A percentile compares a stretch with the other conserved stretches of the same genome.
These are phyloP conservation scores for Trichophyton equinum DNA, from an alignment of 2,329 filamentous ascomycete genomes.

Conservation along the genomic window DNA sequence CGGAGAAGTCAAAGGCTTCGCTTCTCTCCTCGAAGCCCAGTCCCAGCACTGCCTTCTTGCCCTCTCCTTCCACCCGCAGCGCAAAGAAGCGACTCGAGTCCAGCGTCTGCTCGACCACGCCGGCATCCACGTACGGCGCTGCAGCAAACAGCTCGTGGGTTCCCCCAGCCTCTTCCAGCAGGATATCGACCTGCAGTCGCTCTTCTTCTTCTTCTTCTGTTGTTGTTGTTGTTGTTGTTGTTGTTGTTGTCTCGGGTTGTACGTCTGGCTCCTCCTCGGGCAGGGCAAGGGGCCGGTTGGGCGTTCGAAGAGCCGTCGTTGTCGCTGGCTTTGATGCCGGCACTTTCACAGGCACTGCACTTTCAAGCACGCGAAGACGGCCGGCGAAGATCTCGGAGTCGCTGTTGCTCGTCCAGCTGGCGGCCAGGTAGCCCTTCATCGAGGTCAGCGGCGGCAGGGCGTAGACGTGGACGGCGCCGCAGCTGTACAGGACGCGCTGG, in stretches of 20 bases:
- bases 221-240: constrained; percentile 23
- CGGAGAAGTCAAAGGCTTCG: constrained; percentile 75
- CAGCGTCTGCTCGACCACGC: constrained; percentile 61
- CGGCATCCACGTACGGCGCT: constrained; percentile 57
- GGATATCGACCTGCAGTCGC: constrained; percentile 57
- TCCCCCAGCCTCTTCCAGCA: constrained; percentile 65
- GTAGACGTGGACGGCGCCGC: constrained; percentile 68
- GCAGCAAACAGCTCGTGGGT: constrained; percentile 60
- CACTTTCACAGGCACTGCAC: constrained; percentile 39
- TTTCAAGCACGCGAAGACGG: constrained; percentile 66
- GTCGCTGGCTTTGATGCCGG: not conserved
- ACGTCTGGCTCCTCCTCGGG: constrained; percentile 9
- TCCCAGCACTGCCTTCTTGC: constrained; percentile 66
- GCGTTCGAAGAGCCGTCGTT: not conserved
- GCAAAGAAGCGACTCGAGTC: constrained; percentile 80
- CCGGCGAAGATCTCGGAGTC: constrained; percentile 73
- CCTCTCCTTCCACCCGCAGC: constrained; percentile 62
- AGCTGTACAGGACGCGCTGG: constrained; percentile 71
- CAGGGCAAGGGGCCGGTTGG: constrained; percentile 10
- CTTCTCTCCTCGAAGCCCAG: constrained; percentile 78
- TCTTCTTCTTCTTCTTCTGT: constrained; percentile 22
- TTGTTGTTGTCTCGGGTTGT: too few species aligned
- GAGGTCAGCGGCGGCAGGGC: constrained; percentile 68
- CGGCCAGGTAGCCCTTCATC: constrained; percentile 66
- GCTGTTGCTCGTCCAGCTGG: constrained; percentile 61